phyloP scores from a whole-genome alignment of 345 rosid genomes.

The Moricandia arvensis region DNA sequence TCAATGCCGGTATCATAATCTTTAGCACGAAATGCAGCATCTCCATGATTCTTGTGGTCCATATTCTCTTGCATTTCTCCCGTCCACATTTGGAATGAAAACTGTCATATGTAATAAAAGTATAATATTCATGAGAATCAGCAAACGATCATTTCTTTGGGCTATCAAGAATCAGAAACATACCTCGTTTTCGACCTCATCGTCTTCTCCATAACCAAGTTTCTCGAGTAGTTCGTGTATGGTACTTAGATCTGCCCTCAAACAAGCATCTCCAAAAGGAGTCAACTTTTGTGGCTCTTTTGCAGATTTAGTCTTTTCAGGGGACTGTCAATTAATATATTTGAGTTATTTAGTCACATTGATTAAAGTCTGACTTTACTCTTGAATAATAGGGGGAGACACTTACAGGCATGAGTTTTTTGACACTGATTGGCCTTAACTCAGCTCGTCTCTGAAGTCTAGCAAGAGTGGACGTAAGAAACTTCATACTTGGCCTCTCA shows the following conservation, averaged over 20 bases:
- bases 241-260: conserved; percentile 69
- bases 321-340: conserved; percentile 47
- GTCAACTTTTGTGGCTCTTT: conserved; percentile 46
- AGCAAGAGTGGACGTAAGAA: conserved; percentile 69
- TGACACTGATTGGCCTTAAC: conserved; percentile 45
- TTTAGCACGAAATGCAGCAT: conserved; percentile 74
- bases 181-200: conserved; percentile 81
- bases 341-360: not conserved
- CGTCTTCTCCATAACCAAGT: conserved; percentile 80
- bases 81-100: conserved; percentile 95
- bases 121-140: conserved; percentile 17
- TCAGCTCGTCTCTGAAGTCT: conserved; percentile 82
- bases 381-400: conserved; percentile 47
- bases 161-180: not conserved
- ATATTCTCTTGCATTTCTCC: conserved; percentile 74
- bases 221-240: conserved; percentile 80
- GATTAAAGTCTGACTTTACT: not conserved
- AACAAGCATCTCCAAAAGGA: conserved; percentile 85
- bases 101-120: conserved; percentile 32
- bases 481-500: conserved; percentile 87
- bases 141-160: not conserved
- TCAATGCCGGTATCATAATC: conserved; percentile 74
- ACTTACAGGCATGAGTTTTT: conserved; percentile 22
- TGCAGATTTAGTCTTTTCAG: conserved; percentile 56
- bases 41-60: conserved; percentile 81